Conservation (phyloP, 2,329 filamentous ascomycete species). For the Trichoderma sp. region DNA sequence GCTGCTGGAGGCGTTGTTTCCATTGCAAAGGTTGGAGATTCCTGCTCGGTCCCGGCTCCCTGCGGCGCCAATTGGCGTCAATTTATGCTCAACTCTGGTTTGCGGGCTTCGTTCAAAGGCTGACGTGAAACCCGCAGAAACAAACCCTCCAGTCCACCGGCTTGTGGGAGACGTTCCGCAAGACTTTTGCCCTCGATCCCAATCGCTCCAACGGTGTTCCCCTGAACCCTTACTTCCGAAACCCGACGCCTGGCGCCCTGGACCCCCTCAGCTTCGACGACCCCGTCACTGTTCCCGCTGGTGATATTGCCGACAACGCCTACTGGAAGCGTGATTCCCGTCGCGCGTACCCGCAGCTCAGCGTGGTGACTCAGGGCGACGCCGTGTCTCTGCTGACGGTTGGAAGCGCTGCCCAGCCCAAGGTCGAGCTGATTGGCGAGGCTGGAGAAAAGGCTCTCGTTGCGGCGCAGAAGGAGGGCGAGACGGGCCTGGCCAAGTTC, state of each 20-base stretch:
- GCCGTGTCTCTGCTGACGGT: slow-evolving; percentile 80
- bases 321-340: slow-evolving; percentile 88
- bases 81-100: not conserved
- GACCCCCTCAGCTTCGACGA: slow-evolving; percentile 40
- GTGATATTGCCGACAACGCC: slow-evolving; percentile 43
- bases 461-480: slow-evolving; percentile 69
- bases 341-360: slow-evolving; percentile 75
- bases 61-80: slow-evolving; percentile 15
- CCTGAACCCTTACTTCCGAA: slow-evolving; percentile 87
- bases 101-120: not conserved
- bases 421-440: slow-evolving; percentile 74
- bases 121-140: slow-evolving; percentile 60
- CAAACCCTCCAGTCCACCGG: slow-evolving; percentile 89
- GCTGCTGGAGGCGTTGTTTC: slow-evolving; percentile 52
- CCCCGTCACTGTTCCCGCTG: slow-evolving; percentile 56
- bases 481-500: slow-evolving; percentile 68
- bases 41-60: not conserved
- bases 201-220: slow-evolving; percentile 89
- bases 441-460: slow-evolving; percentile 63
- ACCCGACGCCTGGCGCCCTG: slow-evolving; percentile 59
- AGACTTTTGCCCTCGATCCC: slow-evolving; percentile 74
- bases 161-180: slow-evolving; percentile 81
- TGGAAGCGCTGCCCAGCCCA: slow-evolving; percentile 76
- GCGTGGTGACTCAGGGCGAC: slow-evolving; percentile 78
- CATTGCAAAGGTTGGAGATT: slow-evolving; percentile 54